These are phyloP conservation scores for Talaromyces sp. DNA, from an alignment of 2,329 filamentous ascomycete genomes.

Conservation along the genomic window DNA sequence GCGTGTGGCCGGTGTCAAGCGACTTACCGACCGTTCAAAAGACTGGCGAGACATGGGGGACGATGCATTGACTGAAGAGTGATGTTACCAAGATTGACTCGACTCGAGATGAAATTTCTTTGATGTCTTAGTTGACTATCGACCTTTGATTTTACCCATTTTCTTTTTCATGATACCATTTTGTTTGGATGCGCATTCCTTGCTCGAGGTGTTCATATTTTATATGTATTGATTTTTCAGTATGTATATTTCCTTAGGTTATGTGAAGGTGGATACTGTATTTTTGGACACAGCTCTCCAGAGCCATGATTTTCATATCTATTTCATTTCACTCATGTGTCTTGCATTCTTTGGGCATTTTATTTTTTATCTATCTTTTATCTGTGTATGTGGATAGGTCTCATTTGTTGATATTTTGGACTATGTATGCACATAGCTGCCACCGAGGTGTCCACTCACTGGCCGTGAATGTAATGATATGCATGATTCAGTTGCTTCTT, in stretches of 20 bases:
- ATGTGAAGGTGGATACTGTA: background rate
- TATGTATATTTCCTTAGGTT: background rate
- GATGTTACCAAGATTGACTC: slow-evolving; percentile 5
- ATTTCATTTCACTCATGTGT: background rate
- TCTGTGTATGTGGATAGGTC: background rate
- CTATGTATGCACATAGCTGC: background rate
- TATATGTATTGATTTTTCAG: background rate
- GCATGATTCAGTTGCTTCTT: background rate
- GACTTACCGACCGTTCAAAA: slow-evolving; percentile 73
- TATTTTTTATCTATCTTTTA: background rate
- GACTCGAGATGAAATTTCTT: background rate
- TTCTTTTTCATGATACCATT: slow-evolving; percentile 35
- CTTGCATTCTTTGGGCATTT: background rate
- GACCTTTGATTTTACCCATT: slow-evolving; percentile 10
- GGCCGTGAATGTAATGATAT: background rate
- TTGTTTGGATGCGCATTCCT: slow-evolving; percentile 11
- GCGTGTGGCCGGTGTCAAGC: slow-evolving; percentile 73
- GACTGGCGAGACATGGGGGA: slow-evolving; percentile 88
- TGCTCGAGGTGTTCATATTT: background rate
- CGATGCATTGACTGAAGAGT: slow-evolving; percentile 60
- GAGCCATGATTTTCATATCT: background rate
- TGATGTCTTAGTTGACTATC: no score
- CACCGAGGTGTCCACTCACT: background rate
- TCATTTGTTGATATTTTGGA: background rate
- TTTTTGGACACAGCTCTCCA: background rate